A percentile compares a stretch with the other conserved stretches of the same genome.
phyloP scores from a whole-genome alignment of 495 filamentous ascomycete genomes.

The Neurospora sp. region DNA sequence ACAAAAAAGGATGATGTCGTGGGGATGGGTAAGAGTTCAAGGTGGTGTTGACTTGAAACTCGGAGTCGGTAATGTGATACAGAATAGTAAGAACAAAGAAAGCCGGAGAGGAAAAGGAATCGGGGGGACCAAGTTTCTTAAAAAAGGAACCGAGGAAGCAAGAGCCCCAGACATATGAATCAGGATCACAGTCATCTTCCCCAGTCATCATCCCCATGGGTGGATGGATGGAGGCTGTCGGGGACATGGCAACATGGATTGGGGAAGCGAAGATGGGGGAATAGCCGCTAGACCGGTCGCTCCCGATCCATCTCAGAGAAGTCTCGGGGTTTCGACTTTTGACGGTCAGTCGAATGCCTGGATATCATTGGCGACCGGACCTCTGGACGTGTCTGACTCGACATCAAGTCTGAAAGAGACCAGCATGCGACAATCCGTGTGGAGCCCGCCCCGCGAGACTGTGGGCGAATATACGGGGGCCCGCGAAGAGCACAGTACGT shows the following conservation, averaged over 20 bases:
- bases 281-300: conserved; percentile 2
- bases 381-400: background rate
- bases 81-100: background rate
- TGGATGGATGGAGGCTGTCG: background rate
- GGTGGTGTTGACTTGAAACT: background rate
- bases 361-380: background rate
- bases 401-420: background rate
- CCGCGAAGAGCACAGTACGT: background rate
- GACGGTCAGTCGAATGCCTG: background rate
- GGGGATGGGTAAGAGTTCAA: background rate
- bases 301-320: background rate
- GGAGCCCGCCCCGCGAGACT: background rate
- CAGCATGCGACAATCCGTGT: background rate
- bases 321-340: background rate
- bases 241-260: background rate
- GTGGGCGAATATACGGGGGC: background rate
- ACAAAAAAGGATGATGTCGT: background rate
- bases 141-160: background rate
- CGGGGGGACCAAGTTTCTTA: background rate
- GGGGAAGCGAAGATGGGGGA: background rate
- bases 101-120: background rate
- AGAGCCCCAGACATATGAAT: background rate
- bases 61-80: background rate
- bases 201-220: background rate
- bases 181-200: background rate